A percentile compares a stretch with the other conserved stretches of the same genome.
Evolutionary conservation across 352 stramenopile genomes (phyloP).

Genomic region (Phytophthora quininea): DNA sequence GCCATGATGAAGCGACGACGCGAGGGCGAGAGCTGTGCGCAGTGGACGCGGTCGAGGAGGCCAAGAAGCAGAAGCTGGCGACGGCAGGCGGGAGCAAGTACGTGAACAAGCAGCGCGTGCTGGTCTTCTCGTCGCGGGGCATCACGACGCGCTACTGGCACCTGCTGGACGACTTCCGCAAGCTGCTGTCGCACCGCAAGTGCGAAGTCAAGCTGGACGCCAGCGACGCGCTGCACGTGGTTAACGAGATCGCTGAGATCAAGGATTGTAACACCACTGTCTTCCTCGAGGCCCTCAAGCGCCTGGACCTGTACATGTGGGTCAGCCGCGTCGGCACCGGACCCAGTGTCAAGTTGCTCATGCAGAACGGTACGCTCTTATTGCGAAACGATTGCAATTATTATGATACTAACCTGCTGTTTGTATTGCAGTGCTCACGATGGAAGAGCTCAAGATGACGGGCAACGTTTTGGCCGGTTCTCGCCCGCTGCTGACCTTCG

Average conservation of each 20-base stretch:
- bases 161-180: slow-evolving; percentile 98
- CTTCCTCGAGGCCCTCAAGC: slow-evolving; percentile 97
- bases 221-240: slow-evolving; percentile 92
- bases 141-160: slow-evolving; percentile 97
- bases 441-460: slow-evolving; percentile 99
- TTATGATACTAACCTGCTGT: neutral
- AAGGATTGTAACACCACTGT: slow-evolving; percentile 97
- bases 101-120: slow-evolving; percentile 93
- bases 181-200: slow-evolving; percentile 98
- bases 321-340: slow-evolving; percentile 94
- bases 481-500: slow-evolving; percentile 98
- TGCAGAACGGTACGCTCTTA: slow-evolving; percentile 92
- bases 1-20: slow-evolving; percentile 54
- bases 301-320: slow-evolving; percentile 99
- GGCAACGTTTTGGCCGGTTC: slow-evolving; percentile 98
- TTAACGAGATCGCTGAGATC: slow-evolving; percentile 99
- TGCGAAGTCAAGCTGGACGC: slow-evolving; percentile 99
- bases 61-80: slow-evolving; percentile 48
- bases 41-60: slow-evolving; percentile 31
- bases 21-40: slow-evolving; percentile 38
- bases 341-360: slow-evolving; percentile 97
- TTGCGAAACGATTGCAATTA: neutral
- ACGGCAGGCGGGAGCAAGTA: slow-evolving; percentile 57
- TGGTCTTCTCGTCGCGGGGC: slow-evolving; percentile 93
- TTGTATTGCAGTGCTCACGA: slow-evolving; percentile 94